These are phyloP conservation scores for Nepenthes mirabilis DNA, from an alignment of 148 eudicot genomes.

Conservation along the genomic window DNA sequence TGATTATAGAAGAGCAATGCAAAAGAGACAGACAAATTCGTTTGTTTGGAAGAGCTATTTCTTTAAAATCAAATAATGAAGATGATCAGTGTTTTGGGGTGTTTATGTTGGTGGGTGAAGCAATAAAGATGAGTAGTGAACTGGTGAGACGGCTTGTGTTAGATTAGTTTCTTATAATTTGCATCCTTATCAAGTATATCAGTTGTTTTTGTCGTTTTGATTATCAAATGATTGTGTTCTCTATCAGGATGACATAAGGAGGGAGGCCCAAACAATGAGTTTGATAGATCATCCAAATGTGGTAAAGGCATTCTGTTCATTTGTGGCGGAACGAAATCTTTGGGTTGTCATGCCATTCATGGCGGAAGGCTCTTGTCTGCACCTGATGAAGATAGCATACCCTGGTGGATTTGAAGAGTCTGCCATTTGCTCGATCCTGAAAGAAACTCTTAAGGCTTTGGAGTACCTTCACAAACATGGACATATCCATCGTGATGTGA, in stretches of 20 bases:
- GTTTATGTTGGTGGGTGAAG: no score
- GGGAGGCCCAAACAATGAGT: constrained; percentile 95
- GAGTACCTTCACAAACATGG: constrained; percentile 90
- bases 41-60: no score
- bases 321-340: constrained; percentile 75
- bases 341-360: constrained; percentile 99
- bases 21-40: no score
- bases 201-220: background rate
- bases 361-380: constrained; percentile 97
- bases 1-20: no score
- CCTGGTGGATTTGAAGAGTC: constrained; percentile 96
- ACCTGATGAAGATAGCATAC: constrained; percentile 85
- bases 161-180: no score
- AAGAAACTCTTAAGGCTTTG: constrained; percentile 94
- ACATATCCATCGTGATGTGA: constrained; percentile 96
- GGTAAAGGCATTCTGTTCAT: constrained; percentile 79
- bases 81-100: no score
- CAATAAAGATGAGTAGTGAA: no score
- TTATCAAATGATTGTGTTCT: background rate
- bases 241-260: constrained; percentile 86
- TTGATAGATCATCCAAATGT: constrained; percentile 93
- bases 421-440: constrained; percentile 67
- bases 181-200: background rate
- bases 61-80: no score
- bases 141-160: no score